Evolutionary conservation across 2,329 filamentous ascomycete genomes (phyloP), one percentile per base, ranked within the genome.

Genomic region (Apiospora malaysiana): DNA sequence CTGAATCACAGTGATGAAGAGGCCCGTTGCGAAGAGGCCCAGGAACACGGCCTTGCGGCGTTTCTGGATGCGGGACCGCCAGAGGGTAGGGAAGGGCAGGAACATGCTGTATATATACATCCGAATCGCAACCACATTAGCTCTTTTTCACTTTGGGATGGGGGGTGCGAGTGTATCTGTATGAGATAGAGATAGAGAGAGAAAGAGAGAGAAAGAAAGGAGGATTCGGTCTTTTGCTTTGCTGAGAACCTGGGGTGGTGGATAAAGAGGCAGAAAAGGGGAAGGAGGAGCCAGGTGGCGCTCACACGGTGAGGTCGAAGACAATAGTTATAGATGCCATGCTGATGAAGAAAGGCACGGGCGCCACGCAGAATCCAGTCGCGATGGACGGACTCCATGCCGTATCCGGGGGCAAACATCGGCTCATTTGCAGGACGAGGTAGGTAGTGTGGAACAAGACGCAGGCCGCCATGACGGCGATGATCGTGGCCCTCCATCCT

Each of bases 1-100:
- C 73, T 87, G 85, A 27, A 70, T 49, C 40, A 68, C n/a, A 49
- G 66, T 68, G 70, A 87, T 85, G 77, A 88, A 87, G 68, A 84
- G 77, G n/a, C 85, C 86, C 25, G 74, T 25, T 47, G 71, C 32
- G 76, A 76, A 68, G 70, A 75, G 65, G 42, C 68, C 40, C 68
- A 73, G n/a, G 70, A 88, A 79, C 3, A 84, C 80, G 4, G 82
- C 59, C 76, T 86, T 85, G 68, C 83, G 83, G 27, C 80, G 80
- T 0, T 70, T 74, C 40, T 81, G 81, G 40, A 85, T 80, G 46
- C 80, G 78, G 1, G 80, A 78, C 18, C 76, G 76, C 47, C 81
- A 68, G 8, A 85, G 77, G 40, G 83, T 76, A 2, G 82, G 82
- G 68, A 85, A 82, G 1, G 84, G 83, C 0, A 83, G 77, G 21